phyloP scores from a whole-genome alignment of 805 yeast genomes.

The Kregervanrija pseudodelftensis region DNA sequence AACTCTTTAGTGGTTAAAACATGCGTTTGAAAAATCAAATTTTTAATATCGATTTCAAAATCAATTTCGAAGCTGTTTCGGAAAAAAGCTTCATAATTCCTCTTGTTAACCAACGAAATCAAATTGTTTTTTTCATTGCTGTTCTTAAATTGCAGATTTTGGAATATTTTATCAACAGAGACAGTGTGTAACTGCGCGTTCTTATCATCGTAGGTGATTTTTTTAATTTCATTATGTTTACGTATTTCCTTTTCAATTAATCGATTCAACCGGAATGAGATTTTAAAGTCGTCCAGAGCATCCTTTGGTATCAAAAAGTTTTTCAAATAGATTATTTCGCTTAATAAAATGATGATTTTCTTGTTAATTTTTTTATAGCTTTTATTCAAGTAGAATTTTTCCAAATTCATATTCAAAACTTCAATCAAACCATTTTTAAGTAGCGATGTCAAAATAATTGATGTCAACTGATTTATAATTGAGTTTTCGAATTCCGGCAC shows the following conservation, averaged over 20 bases:
- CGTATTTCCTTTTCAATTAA: conserved; percentile 23
- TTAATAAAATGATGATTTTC: conserved; percentile 57
- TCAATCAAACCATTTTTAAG: conserved; percentile 48
- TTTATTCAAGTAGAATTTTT: conserved; percentile 14
- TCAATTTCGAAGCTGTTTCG: no score
- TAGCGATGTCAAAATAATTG: conserved; percentile 51
- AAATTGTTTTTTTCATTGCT: no score
- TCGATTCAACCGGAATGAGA: conserved; percentile 22
- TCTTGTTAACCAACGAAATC: no score
- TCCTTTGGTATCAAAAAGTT: conserved; percentile 48
- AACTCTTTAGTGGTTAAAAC: conserved; percentile 75
- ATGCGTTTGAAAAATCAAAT: conserved; percentile 57
- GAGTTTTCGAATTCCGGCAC: conserved; percentile 34
- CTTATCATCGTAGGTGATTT: conserved; percentile 12
- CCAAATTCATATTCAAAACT: conserved; percentile 34
- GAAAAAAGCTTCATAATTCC: no score
- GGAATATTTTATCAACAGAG: neutral
- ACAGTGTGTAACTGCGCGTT: neutral
- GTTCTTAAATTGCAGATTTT: neutral
- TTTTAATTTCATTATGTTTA: conserved; percentile 17
- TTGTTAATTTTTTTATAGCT: conserved; percentile 38
- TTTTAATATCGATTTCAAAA: conserved; percentile 42
- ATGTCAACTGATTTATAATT: conserved; percentile 55
- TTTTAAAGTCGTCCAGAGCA: conserved; percentile 21
- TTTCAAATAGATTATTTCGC: conserved; percentile 54